Evolutionary conservation across 345 rosid species (phyloP).

Genomic region (Corchorus olitorius): DNA sequence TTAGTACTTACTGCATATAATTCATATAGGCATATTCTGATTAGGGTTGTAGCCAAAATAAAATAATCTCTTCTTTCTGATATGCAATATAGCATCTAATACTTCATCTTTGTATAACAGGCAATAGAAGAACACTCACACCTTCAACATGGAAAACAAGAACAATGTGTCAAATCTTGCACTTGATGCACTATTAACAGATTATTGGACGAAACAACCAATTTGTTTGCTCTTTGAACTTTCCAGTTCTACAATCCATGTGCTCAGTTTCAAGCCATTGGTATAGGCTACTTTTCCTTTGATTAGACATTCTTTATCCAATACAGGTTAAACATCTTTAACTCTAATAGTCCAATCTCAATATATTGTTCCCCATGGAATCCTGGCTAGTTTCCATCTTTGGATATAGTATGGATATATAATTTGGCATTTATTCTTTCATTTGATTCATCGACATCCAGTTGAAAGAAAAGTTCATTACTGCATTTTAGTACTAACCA

Average conservation of each 20-base stretch:
- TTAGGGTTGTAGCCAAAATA: conserved; percentile 6
- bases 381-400: neutral
- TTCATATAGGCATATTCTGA: conserved; percentile 20
- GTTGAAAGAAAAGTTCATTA: neutral
- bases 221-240: neutral
- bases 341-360: neutral
- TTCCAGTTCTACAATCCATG: neutral
- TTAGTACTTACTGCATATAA: neutral
- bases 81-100: conserved; percentile 33
- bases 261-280: neutral
- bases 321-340: neutral
- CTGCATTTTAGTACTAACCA: conserved; percentile 1
- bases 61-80: conserved; percentile 3
- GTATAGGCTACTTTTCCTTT: neutral
- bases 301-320: neutral
- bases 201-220: conserved; percentile 1
- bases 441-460: neutral
- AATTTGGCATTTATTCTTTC: neutral
- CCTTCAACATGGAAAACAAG: conserved; percentile 20
- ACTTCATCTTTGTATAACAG: conserved; percentile 26
- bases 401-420: neutral
- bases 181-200: neutral
- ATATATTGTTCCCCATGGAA: neutral
- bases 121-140: conserved; percentile 11
- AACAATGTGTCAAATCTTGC: conserved; percentile 33